phyloP scores from a whole-genome alignment of 1,139 yeast species.

The Magnusiomyces clavatus region DNA sequence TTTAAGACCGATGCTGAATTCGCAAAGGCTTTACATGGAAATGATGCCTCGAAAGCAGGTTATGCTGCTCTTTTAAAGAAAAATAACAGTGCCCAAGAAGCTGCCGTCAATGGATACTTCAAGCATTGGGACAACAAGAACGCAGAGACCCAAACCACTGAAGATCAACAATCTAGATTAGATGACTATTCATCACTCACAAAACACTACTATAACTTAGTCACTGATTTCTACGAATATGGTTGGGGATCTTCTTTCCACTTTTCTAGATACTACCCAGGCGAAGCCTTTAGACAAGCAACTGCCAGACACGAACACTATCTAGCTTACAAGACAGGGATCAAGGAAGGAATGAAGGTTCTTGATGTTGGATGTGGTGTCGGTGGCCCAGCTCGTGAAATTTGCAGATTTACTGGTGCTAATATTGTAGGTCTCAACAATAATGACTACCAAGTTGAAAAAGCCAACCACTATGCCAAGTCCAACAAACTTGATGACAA shows the following conservation, averaged over 20 bases:
- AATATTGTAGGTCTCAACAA: slow-evolving; percentile 86
- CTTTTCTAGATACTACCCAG: slow-evolving; percentile 86
- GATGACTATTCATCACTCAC: slow-evolving; percentile 84
- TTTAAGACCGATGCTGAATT: slow-evolving; percentile 43
- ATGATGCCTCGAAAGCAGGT: slow-evolving; percentile 59
- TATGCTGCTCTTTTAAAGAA: slow-evolving; percentile 69
- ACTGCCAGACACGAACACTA: slow-evolving; percentile 96
- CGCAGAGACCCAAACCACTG: slow-evolving; percentile 56
- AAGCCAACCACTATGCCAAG: slow-evolving; percentile 78
- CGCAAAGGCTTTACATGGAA: slow-evolving; percentile 81
- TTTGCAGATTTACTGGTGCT: slow-evolving; percentile 84
- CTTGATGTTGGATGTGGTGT: slow-evolving; percentile 99
- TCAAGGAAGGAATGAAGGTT: slow-evolving; percentile 74
- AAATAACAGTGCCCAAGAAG: slow-evolving; percentile 68
- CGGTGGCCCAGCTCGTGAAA: slow-evolving; percentile 98
- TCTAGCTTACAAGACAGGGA: slow-evolving; percentile 79
- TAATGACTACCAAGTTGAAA: slow-evolving; percentile 89
- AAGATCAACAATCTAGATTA: slow-evolving; percentile 59
- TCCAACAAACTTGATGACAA: slow-evolving; percentile 59
- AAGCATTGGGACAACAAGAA: slow-evolving; percentile 78
- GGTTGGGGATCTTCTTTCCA: slow-evolving; percentile 99
- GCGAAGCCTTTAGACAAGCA: slow-evolving; percentile 92
- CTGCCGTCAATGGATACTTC: slow-evolving; percentile 85
- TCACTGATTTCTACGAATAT: slow-evolving; percentile 93
- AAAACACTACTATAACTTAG: slow-evolving; percentile 93